Conservation (phyloP, 768 basidiomycete genomes). For the Russula abietina region DNA sequence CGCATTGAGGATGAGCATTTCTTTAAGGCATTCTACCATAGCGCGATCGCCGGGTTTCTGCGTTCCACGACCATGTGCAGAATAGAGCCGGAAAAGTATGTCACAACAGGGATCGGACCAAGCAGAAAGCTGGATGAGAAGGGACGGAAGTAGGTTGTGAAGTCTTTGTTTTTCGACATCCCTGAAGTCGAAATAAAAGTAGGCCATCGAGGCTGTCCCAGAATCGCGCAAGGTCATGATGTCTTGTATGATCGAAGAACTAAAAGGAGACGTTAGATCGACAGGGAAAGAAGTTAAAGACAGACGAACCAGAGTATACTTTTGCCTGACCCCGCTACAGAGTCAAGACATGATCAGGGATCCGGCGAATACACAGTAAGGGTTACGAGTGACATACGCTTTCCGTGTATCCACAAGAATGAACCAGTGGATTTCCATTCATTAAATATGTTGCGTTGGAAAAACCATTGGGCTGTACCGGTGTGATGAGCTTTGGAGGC, state of each 20-base stretch:
- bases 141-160: background rate
- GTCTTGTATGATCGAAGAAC: constrained; percentile 6
- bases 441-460: background rate
- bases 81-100: background rate
- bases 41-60: background rate
- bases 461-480: background rate
- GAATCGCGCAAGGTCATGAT: background rate
- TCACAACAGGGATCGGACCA: background rate
- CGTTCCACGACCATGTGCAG: background rate
- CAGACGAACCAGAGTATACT: constrained; percentile 8
- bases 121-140: constrained; percentile 4
- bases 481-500: background rate
- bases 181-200: constrained; percentile 11
- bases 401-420: background rate
- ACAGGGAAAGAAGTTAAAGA: background rate
- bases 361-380: background rate
- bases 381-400: background rate
- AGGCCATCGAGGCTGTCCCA: background rate
- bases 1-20: constrained; percentile 1
- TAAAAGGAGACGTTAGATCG: background rate
- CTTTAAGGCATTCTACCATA: background rate
- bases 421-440: background rate
- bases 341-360: background rate
- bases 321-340: constrained; percentile 6
- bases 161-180: constrained; percentile 4